Evolutionary conservation across 2,329 filamentous ascomycete genomes (phyloP).

Genomic region (Corynespora cassiicola): DNA sequence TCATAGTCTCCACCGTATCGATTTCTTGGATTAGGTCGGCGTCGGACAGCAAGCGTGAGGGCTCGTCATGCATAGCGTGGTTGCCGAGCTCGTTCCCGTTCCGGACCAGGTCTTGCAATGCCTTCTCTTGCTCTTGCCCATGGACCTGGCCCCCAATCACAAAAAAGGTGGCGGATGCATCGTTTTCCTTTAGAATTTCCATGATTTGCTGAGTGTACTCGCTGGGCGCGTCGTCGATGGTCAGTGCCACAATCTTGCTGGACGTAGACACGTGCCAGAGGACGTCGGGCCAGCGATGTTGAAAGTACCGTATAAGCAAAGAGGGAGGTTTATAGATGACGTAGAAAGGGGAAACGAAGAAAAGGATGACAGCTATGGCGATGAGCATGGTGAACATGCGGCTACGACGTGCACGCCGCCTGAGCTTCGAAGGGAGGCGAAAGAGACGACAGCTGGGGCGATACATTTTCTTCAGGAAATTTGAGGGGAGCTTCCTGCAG

Average conservation of each 20-base stretch:
- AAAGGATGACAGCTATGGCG: conserved; percentile 28
- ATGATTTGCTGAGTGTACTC: conserved; percentile 74
- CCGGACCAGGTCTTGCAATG: conserved; percentile 60
- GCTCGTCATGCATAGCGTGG: conserved; percentile 88
- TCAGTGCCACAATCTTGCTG: conserved; percentile 77
- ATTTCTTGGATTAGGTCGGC: conserved; percentile 70
- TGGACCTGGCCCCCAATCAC: conserved; percentile 80
- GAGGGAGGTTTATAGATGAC: conserved; percentile 80
- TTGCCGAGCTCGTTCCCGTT: conserved; percentile 73
- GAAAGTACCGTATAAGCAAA: conserved; percentile 74
- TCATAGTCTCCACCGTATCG: conserved; percentile 65
- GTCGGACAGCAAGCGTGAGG: conserved; percentile 67
- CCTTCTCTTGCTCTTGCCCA: conserved; percentile 55
- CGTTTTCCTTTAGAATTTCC: conserved; percentile 66
- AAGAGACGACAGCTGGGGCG: conserved; percentile 36
- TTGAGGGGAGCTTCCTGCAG: no score
- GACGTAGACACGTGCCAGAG: conserved; percentile 71
- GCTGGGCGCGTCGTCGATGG: conserved; percentile 86
- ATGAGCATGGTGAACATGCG: conserved; percentile 46
- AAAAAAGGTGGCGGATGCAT: conserved; percentile 84
- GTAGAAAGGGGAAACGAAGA: conserved; percentile 58
- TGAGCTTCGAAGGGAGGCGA: conserved; percentile 42
- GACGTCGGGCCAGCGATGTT: conserved; percentile 76
- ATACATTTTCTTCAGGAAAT: conserved; percentile 26
- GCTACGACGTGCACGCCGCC: conserved; percentile 43